Conservation (phyloP, 1,139 yeast genomes). For the Nadsonia commutata region DNA sequence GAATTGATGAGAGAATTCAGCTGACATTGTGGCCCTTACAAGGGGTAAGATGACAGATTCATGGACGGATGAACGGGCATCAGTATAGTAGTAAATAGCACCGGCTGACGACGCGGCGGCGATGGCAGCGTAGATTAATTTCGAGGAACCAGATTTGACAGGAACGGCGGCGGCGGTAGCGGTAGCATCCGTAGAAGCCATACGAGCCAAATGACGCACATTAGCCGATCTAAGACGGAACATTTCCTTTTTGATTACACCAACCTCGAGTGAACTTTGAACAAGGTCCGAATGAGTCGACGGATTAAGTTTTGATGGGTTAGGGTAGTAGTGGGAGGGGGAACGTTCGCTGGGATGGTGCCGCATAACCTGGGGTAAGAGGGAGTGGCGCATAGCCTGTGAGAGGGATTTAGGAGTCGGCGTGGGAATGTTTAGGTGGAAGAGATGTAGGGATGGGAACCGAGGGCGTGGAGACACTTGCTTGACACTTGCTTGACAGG, state of each 20-base stretch:
- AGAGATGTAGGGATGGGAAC: no score
- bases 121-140: constrained; percentile 3
- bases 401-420: no score
- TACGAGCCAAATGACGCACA: no score
- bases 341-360: constrained; percentile 1
- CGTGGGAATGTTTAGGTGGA: no score
- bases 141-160: neutral
- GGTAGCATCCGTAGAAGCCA: no score
- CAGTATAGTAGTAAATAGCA: constrained; percentile 37
- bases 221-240: no score
- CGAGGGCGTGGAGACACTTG: no score
- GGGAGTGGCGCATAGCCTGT: no score
- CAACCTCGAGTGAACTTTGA: no score
- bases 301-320: neutral
- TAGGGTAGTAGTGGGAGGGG: neutral
- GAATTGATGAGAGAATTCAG: constrained; percentile 69
- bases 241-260: no score
- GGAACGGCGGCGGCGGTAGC: neutral
- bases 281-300: neutral
- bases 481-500: no score
- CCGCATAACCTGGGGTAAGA: constrained; percentile 6
- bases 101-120: constrained; percentile 23
- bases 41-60: constrained; percentile 70
- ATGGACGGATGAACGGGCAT: constrained; percentile 71
- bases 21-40: constrained; percentile 56